Evolutionary conservation across 1,284 basidiomycete species (phyloP).

Genomic region (Microbotryum lychnidis-dioicae): DNA sequence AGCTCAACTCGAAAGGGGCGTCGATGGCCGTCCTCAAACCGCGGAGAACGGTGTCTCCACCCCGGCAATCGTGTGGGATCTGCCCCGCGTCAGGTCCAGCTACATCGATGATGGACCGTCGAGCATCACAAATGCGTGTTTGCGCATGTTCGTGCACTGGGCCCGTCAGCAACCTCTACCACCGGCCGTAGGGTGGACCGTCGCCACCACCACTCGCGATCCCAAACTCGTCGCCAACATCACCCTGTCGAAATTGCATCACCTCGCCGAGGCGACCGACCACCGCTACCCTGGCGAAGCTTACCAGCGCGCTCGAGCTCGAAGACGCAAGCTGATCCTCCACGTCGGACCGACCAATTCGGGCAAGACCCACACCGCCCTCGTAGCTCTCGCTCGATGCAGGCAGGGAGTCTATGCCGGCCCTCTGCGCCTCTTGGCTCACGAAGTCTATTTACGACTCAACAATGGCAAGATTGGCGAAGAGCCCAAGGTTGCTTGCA

Average conservation of each 20-base stretch:
- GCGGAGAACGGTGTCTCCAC: not conserved
- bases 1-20: not conserved
- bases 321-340: slow-evolving; percentile 74
- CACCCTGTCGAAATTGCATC: slow-evolving; percentile 29
- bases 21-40: not conserved
- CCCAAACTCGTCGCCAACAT: not conserved
- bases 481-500: slow-evolving; percentile 55
- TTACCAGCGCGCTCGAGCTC: slow-evolving; percentile 43
- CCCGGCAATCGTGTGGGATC: slow-evolving; percentile 9
- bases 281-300: slow-evolving; percentile 38
- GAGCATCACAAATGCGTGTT: slow-evolving; percentile 7
- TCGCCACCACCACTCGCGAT: not conserved
- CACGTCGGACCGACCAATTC: slow-evolving; percentile 97
- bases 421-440: slow-evolving; percentile 82
- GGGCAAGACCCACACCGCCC: slow-evolving; percentile 89
- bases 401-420: slow-evolving; percentile 75
- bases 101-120: slow-evolving; percentile 11
- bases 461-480: slow-evolving; percentile 73
- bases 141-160: slow-evolving; percentile 20
- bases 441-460: slow-evolving; percentile 88
- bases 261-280: slow-evolving; percentile 41
- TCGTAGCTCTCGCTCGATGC: slow-evolving; percentile 75
- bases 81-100: not conserved
- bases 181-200: not conserved
- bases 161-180: not conserved